A percentile compares a stretch with the other conserved stretches of the same genome.
These are phyloP conservation scores for Diaporthe citri DNA, from an alignment of 2,329 filamentous ascomycete species.

Conservation along the genomic window DNA sequence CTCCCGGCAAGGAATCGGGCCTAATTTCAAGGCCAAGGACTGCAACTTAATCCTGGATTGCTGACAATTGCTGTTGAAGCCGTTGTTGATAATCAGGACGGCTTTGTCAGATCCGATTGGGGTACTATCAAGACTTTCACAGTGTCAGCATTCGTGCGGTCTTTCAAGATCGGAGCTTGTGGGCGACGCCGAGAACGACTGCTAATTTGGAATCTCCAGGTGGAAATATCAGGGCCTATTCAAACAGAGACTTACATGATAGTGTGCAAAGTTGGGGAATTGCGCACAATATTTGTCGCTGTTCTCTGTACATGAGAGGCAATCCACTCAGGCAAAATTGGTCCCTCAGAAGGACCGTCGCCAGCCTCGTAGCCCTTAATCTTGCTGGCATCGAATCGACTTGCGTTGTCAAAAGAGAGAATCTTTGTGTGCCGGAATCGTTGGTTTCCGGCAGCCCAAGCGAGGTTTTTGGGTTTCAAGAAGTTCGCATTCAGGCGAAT, in stretches of 20 bases:
- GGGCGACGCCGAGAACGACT: not conserved
- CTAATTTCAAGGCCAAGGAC: not conserved
- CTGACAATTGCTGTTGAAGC: not conserved
- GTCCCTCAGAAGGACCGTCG: not conserved
- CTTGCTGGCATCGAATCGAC: not conserved
- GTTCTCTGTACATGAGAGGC: not conserved
- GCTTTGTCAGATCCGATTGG: not conserved
- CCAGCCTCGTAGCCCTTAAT: not conserved
- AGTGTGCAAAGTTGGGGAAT: not conserved
- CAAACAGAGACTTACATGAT: not conserved
- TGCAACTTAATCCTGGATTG: not conserved
- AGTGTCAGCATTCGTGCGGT: not conserved
- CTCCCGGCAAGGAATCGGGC: not conserved
- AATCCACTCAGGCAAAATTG: not conserved
- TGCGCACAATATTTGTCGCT: not conserved
- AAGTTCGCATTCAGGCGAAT: not conserved
- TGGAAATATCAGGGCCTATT: not conserved
- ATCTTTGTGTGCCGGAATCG: not conserved
- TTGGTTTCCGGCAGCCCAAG: not conserved
- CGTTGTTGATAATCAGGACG: not conserved
- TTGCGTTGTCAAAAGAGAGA: not conserved
- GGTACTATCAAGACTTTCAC: not conserved
- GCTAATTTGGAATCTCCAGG: not conserved
- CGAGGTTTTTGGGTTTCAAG: not conserved
- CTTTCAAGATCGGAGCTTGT: not conserved